Percentiles rank a stretch among this genome's conserved stretches.
These are phyloP conservation scores for Rhizomucor miehei DNA, from an alignment of 371 early-diverging fungal genomes.

Conservation along the genomic window DNA sequence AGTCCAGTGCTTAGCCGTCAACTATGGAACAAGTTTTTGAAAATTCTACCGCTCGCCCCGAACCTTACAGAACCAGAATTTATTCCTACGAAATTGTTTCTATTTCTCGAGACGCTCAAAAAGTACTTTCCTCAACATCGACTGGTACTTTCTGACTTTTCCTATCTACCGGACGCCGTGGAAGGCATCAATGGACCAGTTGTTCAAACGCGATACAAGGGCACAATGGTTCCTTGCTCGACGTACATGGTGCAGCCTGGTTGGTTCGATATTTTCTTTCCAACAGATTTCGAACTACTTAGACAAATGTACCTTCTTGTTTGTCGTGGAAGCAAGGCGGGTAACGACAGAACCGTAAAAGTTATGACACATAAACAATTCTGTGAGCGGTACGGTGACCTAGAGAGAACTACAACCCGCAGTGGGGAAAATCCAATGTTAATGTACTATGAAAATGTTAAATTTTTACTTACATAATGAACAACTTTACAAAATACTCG, in stretches of 20 bases:
- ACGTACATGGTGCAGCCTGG: slow-evolving; percentile 96
- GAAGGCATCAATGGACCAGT: slow-evolving; percentile 87
- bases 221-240: slow-evolving; percentile 90
- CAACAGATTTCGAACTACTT: slow-evolving; percentile 91
- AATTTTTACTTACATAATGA: slow-evolving; percentile 57
- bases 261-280: slow-evolving; percentile 98
- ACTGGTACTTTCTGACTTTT: slow-evolving; percentile 90
- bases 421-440: slow-evolving; percentile 95
- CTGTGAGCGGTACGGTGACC: slow-evolving; percentile 73
- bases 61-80: slow-evolving; percentile 86
- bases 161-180: slow-evolving; percentile 76
- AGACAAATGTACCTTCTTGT: slow-evolving; percentile 71
- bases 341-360: slow-evolving; percentile 43
- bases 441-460: slow-evolving; percentile 92
- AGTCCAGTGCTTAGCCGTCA: slow-evolving; percentile 61
- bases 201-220: slow-evolving; percentile 89
- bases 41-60: slow-evolving; percentile 77
- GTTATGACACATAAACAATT: slow-evolving; percentile 82
- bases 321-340: slow-evolving; percentile 48
- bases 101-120: slow-evolving; percentile 73
- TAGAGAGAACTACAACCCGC: slow-evolving; percentile 71
- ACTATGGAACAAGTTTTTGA: slow-evolving; percentile 47
- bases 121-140: slow-evolving; percentile 84
- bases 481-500: too few relatives aligned
- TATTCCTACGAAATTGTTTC: slow-evolving; percentile 85